A percentile compares a stretch with the other conserved stretches of the same genome.
phyloP scores from a whole-genome alignment of 2,329 filamentous ascomycete genomes.

The Alternaria infectoria region DNA sequence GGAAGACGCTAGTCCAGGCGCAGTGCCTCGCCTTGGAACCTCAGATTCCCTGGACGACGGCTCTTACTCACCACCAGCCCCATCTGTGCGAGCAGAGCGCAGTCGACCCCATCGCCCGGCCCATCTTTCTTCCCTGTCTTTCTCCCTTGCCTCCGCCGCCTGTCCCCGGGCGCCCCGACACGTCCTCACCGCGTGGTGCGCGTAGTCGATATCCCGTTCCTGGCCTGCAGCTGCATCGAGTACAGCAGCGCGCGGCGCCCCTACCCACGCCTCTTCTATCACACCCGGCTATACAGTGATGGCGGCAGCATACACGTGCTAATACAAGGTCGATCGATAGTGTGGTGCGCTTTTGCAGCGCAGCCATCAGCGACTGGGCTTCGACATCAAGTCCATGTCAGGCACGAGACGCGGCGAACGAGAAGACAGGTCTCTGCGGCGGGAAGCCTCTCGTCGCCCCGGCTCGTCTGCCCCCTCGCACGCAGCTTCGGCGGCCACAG shows the following conservation, averaged over 20 bases:
- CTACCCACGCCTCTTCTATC: constrained; percentile 10
- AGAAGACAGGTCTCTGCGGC: constrained; percentile 27
- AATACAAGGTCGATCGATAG: constrained; percentile 55
- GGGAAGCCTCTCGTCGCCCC: constrained; percentile 34
- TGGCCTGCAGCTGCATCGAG: constrained; percentile 29
- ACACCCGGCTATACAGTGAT: constrained; percentile 32
- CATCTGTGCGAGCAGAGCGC: constrained; percentile 26
- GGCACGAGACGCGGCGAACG: constrained; percentile 52
- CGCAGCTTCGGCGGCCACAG: constrained; percentile 20
- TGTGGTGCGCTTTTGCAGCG: constrained; percentile 79
- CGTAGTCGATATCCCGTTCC: constrained; percentile 31
- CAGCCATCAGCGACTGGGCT: constrained; percentile 81
- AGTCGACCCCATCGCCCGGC: constrained; percentile 16
- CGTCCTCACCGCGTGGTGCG: constrained; percentile 37
- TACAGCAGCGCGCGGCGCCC: constrained; percentile 17
- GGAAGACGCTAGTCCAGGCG: constrained; percentile 15
- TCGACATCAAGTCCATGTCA: constrained; percentile 69
- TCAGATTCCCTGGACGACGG: constrained; percentile 29
- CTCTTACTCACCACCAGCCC: constrained; percentile 32
- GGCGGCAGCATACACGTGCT: constrained; percentile 32
- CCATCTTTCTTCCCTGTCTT: constrained; percentile 15
- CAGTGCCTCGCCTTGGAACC: constrained; percentile 24
- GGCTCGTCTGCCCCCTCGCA: constrained; percentile 27
- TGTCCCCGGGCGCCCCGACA: constrained; percentile 18
- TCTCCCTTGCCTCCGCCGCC: constrained; percentile 3